Evolutionary conservation across 164 flowering plant genomes (phyloP).

Genomic region (Vitis riparia): DNA sequence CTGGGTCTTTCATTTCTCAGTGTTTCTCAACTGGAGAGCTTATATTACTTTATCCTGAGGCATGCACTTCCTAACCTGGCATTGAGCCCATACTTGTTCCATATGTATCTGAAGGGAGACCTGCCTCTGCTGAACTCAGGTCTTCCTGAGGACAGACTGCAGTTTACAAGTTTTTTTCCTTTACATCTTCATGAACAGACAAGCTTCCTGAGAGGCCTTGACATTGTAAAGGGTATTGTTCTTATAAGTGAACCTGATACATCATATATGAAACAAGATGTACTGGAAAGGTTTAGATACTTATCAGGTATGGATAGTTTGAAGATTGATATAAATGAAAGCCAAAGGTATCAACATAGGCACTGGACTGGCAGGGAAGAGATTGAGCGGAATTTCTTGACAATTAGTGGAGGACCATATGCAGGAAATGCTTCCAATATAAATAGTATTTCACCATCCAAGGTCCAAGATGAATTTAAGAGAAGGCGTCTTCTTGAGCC

Average conservation of each 20-base stretch:
- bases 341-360: slow-evolving; percentile 14
- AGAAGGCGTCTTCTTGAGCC: slow-evolving; percentile 11
- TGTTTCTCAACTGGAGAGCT: slow-evolving; percentile 28
- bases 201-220: slow-evolving; percentile 21
- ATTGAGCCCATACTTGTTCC: slow-evolving; percentile 16
- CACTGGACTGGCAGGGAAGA: slow-evolving; percentile 9
- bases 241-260: slow-evolving; percentile 29
- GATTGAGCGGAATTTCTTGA: slow-evolving; percentile 1
- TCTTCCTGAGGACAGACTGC: slow-evolving; percentile 16
- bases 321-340: slow-evolving; percentile 23
- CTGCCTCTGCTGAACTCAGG: slow-evolving; percentile 21
- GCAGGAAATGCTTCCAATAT: background rate
- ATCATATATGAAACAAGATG: slow-evolving; percentile 19
- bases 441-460: slow-evolving; percentile 5
- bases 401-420: background rate
- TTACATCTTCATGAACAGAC: slow-evolving; percentile 29
- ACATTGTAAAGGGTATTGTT: slow-evolving; percentile 33
- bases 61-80: slow-evolving; percentile 25
- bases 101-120: slow-evolving; percentile 29
- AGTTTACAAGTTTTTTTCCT: slow-evolving; percentile 38
- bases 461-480: slow-evolving; percentile 12
- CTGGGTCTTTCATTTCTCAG: slow-evolving; percentile 31
- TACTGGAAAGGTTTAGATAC: slow-evolving; percentile 22
- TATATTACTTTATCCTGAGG: slow-evolving; percentile 31
- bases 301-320: slow-evolving; percentile 22